Conservation (phyloP, 495 filamentous ascomycete species). For the Daldinia loculata region DNA sequence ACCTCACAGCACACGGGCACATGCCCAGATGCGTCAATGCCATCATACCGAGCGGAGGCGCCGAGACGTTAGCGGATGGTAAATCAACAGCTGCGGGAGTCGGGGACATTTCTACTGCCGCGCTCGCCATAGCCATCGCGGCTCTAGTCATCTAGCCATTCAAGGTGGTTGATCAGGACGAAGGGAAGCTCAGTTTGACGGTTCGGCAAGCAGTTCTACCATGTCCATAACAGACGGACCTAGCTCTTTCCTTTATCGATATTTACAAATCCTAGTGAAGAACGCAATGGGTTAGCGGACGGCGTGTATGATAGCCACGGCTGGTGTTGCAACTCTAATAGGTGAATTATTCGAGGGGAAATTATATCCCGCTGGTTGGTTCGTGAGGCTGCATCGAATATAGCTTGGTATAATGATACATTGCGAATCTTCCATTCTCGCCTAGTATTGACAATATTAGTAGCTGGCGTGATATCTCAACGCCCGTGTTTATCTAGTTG, state of each 20-base stretch:
- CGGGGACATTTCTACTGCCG: not conserved
- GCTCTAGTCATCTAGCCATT: not conserved
- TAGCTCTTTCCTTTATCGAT: not conserved
- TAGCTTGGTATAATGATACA: conserved; percentile 7
- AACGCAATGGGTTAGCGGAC: not conserved
- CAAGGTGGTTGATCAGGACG: not conserved
- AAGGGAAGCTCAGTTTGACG: not conserved
- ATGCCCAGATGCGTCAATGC: conserved; percentile 21
- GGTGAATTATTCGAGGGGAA: not conserved
- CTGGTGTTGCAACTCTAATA: not conserved
- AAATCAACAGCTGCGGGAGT: not conserved
- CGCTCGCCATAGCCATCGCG: conserved; percentile 9
- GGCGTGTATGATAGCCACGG: conserved; percentile 16
- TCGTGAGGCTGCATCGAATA: not conserved
- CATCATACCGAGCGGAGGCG: conserved; percentile 6
- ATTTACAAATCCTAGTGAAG: not conserved
- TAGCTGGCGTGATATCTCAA: conserved; percentile 3
- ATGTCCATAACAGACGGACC: not conserved
- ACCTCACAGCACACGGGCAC: not conserved
- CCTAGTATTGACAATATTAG: conserved; percentile 1
- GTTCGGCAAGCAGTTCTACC: not conserved
- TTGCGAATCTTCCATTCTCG: not conserved
- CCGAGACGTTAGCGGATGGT: not conserved
- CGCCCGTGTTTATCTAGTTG: not conserved
- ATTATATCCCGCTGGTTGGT: not conserved